phyloP scores from a whole-genome alignment of 345 rosid genomes.

The Populus davidiana region DNA sequence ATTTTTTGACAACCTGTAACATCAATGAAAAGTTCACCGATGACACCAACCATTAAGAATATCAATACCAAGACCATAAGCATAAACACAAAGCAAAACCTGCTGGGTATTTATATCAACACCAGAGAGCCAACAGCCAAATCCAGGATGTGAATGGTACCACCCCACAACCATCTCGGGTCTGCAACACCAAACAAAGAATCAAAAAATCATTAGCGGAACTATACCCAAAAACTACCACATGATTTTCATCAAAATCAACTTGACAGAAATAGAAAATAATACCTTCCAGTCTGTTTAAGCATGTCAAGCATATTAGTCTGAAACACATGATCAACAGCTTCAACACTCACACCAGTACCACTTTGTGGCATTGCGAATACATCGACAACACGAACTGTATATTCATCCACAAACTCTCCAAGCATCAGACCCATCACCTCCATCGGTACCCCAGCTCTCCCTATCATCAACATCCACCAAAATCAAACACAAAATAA shows the following conservation, averaged over 20 bases:
- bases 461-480: slow-evolving; percentile 41
- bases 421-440: slow-evolving; percentile 99
- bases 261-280: not conserved
- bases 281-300: slow-evolving; percentile 93
- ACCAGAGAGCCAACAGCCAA: slow-evolving; percentile 99
- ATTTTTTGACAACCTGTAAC: not conserved
- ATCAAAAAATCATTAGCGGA: not conserved
- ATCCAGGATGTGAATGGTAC: slow-evolving; percentile 99
- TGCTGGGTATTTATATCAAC: slow-evolving; percentile 98
- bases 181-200: slow-evolving; percentile 42
- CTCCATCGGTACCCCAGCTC: slow-evolving; percentile 99
- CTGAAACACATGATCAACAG: slow-evolving; percentile 97
- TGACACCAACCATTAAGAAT: not conserved
- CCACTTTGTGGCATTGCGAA: slow-evolving; percentile 99
- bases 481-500: not conserved
- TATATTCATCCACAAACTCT: slow-evolving; percentile 97
- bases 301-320: slow-evolving; percentile 99
- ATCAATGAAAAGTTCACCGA: not conserved
- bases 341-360: slow-evolving; percentile 98
- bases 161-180: slow-evolving; percentile 99
- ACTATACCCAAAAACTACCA: not conserved
- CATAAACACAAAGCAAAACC: slow-evolving; percentile 36
- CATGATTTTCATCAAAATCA: not conserved
- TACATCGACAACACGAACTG: slow-evolving; percentile 94
- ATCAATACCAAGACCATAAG: not conserved